Conservation (phyloP, 78 protist genomes). For the slime mould (Dictyostelium discoideum) region DNA sequence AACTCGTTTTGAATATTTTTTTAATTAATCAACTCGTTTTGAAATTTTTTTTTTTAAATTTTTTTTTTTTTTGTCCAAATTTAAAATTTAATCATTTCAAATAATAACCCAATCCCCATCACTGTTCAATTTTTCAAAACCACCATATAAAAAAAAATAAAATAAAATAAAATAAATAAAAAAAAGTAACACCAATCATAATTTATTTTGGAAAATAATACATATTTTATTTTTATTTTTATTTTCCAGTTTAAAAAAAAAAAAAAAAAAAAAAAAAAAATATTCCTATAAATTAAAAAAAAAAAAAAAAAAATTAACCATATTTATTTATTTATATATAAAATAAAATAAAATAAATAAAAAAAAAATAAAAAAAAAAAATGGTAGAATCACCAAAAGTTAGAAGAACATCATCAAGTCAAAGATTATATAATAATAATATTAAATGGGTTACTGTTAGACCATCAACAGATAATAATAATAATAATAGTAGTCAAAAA, state of each 20-base stretch:
- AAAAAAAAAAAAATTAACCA: neutral
- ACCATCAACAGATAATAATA: neutral
- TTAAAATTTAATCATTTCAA: neutral
- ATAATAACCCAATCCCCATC: no score
- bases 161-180: neutral
- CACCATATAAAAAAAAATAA: neutral
- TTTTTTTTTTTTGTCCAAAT: neutral
- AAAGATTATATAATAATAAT: neutral
- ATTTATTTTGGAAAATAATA: no score
- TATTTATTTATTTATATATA: no score
- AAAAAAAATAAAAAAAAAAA: neutral
- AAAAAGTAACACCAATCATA: neutral
- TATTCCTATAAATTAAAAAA: no score
- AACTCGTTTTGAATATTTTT: no score
- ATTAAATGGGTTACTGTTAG: slow-evolving; percentile 25
- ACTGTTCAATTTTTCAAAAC: no score
- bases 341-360: no score
- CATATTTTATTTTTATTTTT: no score
- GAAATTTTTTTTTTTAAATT: neutral
- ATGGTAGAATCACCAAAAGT: slow-evolving; percentile 31
- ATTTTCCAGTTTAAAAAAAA: no score
- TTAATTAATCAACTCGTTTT: neutral
- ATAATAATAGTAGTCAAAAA: neutral
- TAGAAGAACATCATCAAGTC: slow-evolving; percentile 15
- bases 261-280: no score